phyloP scores from a whole-genome alignment of 1,139 yeast genomes.

The Hyphopichia burtonii region DNA sequence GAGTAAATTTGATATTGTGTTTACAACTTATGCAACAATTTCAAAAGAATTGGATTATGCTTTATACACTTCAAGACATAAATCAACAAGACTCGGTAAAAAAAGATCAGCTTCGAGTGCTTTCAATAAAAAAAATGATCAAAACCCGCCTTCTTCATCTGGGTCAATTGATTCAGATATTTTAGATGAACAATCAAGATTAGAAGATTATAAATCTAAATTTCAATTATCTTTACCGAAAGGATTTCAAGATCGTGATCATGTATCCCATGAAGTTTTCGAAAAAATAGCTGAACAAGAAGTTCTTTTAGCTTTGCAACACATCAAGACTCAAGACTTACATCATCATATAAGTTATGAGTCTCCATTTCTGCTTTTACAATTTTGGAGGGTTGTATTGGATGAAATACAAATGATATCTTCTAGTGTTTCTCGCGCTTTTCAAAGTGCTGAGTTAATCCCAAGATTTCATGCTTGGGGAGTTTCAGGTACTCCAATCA shows the following conservation, averaged over 20 bases:
- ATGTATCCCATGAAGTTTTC: conserved; percentile 2
- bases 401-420: conserved; percentile 97
- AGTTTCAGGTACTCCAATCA: conserved; percentile 91
- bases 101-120: conserved; percentile 6
- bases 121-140: not conserved
- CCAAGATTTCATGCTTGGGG: conserved; percentile 95
- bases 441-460: conserved; percentile 73
- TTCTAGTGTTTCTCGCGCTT: conserved; percentile 69
- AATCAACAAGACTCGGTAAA: conserved; percentile 45
- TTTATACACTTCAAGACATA: conserved; percentile 57
- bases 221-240: conserved; percentile 26
- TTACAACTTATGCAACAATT: conserved; percentile 72
- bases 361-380: conserved; percentile 79
- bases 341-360: conserved; percentile 51
- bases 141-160: not conserved
- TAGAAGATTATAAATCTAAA: conserved; percentile 24
- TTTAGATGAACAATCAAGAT: conserved; percentile 11
- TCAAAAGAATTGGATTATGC: conserved; percentile 83
- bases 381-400: conserved; percentile 84
- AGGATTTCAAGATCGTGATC: not conserved
- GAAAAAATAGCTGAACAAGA: conserved; percentile 40
- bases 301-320: conserved; percentile 30
- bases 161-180: not conserved
- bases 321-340: conserved; percentile 26
- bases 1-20: conserved; percentile 68